Base-by-base conservation (phyloP, 768 basidiomycete species). In the Infundibulicybe gibba region DNA sequence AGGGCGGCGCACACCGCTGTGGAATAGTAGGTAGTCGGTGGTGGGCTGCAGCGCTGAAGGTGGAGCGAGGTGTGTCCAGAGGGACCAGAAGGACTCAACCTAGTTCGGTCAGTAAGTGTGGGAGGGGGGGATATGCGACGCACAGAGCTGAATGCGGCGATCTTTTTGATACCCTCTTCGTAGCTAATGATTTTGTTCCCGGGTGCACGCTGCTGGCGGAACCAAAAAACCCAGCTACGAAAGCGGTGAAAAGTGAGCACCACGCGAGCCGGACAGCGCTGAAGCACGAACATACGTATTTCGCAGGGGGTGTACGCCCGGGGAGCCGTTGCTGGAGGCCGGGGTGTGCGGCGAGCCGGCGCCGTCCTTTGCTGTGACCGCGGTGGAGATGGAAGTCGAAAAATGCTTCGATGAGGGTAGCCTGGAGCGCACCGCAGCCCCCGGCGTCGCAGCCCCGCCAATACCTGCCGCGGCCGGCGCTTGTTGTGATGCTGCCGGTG, bases 71-170 rank as follows among this genome's bases (percentile, higher is more conserved):
- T 97, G 95, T 3, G 94, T 93, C 76, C 90, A 89, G 49, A 98
- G 71, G 17, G 92, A 87, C 86, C 94, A 95, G 66, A 94, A 97
- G 32, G 92, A 94, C 69, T 97, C 95, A 44, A 92, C 89, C 86
- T 93, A 59, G 17, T 25, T 25, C 8, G 25, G 8, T 25, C 8
- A 25, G 25, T 25, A 8, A n/a, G n/a, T n/a, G n/a, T 32, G 2
- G 20, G 39, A 25, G 34, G 48, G 56, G 37, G 55, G 49, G 50
- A 38, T 11, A 47, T 10, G 39, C 12, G 13, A 72, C 83, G 44
- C 51, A 91, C 89, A 5, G 91, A 94, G 54, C 87, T 84, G 61
- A 94, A 95, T 4, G 89, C 83, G 5, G 92, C 83, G 40, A 97
- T 84, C 65, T 87, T 87, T 69, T 92, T 92, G 59, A 97, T 95